Evolutionary conservation across 2,329 filamentous ascomycete species (phyloP).

Genomic region (Ceratocystis cacaofunesta): DNA sequence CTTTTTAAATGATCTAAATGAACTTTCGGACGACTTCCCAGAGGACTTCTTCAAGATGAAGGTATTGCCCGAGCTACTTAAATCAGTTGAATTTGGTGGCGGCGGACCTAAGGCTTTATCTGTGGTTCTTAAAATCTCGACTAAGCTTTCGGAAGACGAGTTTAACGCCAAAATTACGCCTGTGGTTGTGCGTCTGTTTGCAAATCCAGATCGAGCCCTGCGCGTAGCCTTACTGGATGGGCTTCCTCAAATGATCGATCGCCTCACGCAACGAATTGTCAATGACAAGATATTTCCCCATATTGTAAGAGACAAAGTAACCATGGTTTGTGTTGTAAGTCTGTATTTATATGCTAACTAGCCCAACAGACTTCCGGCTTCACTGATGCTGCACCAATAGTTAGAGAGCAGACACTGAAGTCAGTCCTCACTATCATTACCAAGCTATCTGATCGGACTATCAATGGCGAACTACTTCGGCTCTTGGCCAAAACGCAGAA

Average conservation of each 20-base stretch:
- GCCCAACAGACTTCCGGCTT: conserved; percentile 66
- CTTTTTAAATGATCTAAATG: conserved; percentile 70
- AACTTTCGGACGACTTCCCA: conserved; percentile 82
- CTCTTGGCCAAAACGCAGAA: conserved; percentile 92
- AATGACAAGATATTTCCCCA: conserved; percentile 96
- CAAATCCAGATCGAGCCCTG: conserved; percentile 80
- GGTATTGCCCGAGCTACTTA: conserved; percentile 85
- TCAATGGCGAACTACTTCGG: conserved; percentile 84
- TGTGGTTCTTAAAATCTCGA: conserved; percentile 79
- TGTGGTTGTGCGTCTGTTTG: conserved; percentile 73
- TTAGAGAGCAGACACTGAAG: conserved; percentile 91
- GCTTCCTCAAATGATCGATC: conserved; percentile 79
- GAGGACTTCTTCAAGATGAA: conserved; percentile 99
- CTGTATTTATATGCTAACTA: neutral
- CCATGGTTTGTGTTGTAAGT: neutral
- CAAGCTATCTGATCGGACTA: conserved; percentile 80
- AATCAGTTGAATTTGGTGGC: conserved; percentile 95
- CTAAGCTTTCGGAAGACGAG: conserved; percentile 77
- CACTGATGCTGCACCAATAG: conserved; percentile 76
- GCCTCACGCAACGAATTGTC: conserved; percentile 71
- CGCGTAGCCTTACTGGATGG: conserved; percentile 84
- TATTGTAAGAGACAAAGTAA: conserved; percentile 42
- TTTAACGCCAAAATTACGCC: conserved; percentile 75
- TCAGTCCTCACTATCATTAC: conserved; percentile 74
- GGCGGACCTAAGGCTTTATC: conserved; percentile 82